Evolutionary conservation across 768 basidiomycete genomes (phyloP).

Genomic region (Postia placenta): DNA sequence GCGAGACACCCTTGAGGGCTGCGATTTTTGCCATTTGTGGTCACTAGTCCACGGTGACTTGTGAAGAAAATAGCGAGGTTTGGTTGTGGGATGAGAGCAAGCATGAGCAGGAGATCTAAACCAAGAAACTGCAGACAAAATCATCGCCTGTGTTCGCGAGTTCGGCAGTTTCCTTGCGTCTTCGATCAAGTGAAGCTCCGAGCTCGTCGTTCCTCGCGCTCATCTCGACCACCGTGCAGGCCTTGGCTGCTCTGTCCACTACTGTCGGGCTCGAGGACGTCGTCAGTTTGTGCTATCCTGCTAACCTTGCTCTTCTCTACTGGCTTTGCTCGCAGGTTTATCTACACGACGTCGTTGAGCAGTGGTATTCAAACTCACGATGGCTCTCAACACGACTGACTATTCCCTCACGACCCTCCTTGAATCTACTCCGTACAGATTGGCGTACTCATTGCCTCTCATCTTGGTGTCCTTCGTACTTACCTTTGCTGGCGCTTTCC

Average conservation of each 20-base stretch:
- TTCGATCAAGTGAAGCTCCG: too few species aligned
- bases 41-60: constrained; percentile 3
- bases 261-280: too few species aligned
- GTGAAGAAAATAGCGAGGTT: background rate
- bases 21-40: constrained; percentile 12
- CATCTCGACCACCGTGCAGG: too few species aligned
- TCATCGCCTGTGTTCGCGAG: background rate
- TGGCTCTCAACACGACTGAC: constrained; percentile 1
- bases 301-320: too few species aligned
- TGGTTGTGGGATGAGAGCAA: background rate
- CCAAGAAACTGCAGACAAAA: too few species aligned
- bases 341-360: too few species aligned
- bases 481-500: constrained; percentile 64
- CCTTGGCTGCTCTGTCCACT: too few species aligned
- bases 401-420: constrained; percentile 30
- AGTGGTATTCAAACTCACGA: background rate
- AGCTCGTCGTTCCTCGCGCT: too few species aligned
- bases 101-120: background rate
- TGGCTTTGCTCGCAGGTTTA: too few species aligned
- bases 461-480: constrained; percentile 50
- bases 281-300: too few species aligned
- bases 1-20: constrained; percentile 17
- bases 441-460: constrained; percentile 58
- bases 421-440: constrained; percentile 40
- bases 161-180: constrained; percentile 2